These are phyloP conservation scores for Parachaetomium inaequale DNA, from an alignment of 495 filamentous ascomycete species.

Conservation along the genomic window DNA sequence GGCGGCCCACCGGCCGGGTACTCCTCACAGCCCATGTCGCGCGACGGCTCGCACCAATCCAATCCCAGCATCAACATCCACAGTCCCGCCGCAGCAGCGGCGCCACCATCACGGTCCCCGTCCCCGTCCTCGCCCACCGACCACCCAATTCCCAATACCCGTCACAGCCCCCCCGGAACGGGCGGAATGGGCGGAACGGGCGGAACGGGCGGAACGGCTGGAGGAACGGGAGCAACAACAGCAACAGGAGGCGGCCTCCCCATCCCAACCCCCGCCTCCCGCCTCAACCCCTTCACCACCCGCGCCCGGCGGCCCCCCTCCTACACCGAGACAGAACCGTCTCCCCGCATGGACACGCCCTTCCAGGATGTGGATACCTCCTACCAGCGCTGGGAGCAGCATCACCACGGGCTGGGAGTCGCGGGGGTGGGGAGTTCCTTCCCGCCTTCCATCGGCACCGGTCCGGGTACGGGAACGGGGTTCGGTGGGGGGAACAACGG, in stretches of 20 bases:
- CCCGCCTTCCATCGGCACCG: background rate
- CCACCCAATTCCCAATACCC: constrained; percentile 10
- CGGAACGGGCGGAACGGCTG: too few species aligned
- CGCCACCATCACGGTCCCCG: constrained; percentile 20
- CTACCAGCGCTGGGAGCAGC: constrained; percentile 23
- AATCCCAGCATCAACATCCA: constrained; percentile 10
- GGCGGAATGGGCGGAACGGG: too few species aligned
- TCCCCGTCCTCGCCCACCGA: constrained; percentile 10
- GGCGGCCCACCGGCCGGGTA: constrained; percentile 41
- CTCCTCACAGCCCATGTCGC: constrained; percentile 56
- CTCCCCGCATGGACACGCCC: constrained; percentile 32
- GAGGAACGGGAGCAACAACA: background rate
- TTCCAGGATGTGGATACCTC: constrained; percentile 39
- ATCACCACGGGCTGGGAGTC: background rate
- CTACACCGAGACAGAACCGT: constrained; percentile 45
- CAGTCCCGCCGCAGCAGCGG: background rate
- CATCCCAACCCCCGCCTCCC: constrained; percentile 28
- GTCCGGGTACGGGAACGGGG: too few species aligned
- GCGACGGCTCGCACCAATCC: constrained; percentile 32
- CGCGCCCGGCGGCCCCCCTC: constrained; percentile 27
- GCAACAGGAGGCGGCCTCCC: background rate
- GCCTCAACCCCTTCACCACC: constrained; percentile 13
- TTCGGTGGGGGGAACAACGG: background rate
- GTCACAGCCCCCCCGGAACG: background rate
- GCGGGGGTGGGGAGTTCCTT: background rate